Evolutionary conservation across 768 basidiomycete genomes (phyloP).

Genomic region (button mushroom (Agaricus bisporus)): DNA sequence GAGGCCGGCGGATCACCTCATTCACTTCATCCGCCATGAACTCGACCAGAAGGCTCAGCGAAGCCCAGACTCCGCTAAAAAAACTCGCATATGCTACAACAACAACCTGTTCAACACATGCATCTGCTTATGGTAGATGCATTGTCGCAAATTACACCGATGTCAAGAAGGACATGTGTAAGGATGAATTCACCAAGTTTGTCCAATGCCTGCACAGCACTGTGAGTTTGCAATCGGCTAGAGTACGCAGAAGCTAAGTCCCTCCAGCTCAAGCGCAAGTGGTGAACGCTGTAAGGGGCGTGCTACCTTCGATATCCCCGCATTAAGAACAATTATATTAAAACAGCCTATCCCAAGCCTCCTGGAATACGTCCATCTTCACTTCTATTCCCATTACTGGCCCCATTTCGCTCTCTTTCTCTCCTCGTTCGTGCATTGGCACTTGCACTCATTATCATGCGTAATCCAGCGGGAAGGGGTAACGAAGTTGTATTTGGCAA

Average conservation of each 20-base stretch:
- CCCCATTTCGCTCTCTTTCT: conserved; percentile 8
- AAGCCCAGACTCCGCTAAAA: conserved; percentile 29
- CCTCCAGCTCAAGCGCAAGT: conserved; percentile 27
- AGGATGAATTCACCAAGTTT: conserved; percentile 79
- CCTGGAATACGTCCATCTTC: conserved; percentile 28
- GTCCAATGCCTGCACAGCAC: conserved; percentile 73
- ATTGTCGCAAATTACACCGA: conserved; percentile 80
- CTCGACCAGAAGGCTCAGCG: conserved; percentile 16
- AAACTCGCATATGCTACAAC: conserved; percentile 67
- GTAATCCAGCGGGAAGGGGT: conserved; percentile 41
- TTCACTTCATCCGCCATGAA: conserved; percentile 16
- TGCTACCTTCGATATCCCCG: not conserved
- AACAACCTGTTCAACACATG: conserved; percentile 65
- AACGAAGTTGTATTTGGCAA: conserved; percentile 56
- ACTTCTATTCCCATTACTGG: not conserved
- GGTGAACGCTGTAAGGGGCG: conserved; percentile 14
- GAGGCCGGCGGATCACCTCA: conserved; percentile 4
- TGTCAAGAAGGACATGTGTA: conserved; percentile 78
- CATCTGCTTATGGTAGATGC: conserved; percentile 83
- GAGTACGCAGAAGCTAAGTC: conserved; percentile 10
- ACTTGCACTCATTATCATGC: conserved; percentile 44
- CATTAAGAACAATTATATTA: conserved; percentile 8
- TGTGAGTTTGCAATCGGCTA: conserved; percentile 38
- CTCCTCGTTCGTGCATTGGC: conserved; percentile 22
- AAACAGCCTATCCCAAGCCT: conserved; percentile 12